phyloP scores from a whole-genome alignment of 1,284 basidiomycete genomes.

The Exsudoporus floridanus region DNA sequence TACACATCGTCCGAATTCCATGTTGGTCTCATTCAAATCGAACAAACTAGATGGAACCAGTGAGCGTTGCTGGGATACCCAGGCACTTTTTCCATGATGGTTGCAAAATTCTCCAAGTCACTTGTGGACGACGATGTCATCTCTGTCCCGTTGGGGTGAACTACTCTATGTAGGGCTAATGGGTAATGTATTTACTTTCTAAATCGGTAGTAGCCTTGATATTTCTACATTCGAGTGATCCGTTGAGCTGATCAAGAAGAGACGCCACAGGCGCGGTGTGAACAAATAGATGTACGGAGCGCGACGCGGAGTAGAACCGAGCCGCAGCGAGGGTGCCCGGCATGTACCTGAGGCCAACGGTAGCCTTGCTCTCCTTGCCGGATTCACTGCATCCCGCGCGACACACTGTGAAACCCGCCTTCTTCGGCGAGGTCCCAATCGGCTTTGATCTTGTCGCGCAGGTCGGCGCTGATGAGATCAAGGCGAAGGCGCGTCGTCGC shows the following conservation, averaged over 20 bases:
- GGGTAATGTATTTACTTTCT: not conserved
- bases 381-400: not conserved
- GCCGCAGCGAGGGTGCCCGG: not conserved
- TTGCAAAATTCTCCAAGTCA: no score
- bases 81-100: not conserved
- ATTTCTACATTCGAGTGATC: constrained; percentile 49
- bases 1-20: constrained; percentile 3
- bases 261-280: constrained; percentile 40
- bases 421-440: no score
- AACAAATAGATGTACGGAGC: constrained; percentile 28
- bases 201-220: constrained; percentile 39
- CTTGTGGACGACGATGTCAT: no score
- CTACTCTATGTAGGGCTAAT: no score
- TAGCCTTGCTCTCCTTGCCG: not conserved
- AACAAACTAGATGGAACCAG: constrained; percentile 4
- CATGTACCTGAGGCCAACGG: not conserved
- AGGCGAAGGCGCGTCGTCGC: not conserved
- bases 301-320: constrained; percentile 27
- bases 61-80: no score
- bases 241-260: constrained; percentile 34
- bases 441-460: constrained; percentile 5
- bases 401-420: not conserved
- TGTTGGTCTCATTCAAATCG: not conserved
- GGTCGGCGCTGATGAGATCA: constrained; percentile 17
- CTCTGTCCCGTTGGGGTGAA: no score